Base-by-base conservation (phyloP, 2,329 filamentous ascomycete species). In the Bipolaris sorokiniana region DNA sequence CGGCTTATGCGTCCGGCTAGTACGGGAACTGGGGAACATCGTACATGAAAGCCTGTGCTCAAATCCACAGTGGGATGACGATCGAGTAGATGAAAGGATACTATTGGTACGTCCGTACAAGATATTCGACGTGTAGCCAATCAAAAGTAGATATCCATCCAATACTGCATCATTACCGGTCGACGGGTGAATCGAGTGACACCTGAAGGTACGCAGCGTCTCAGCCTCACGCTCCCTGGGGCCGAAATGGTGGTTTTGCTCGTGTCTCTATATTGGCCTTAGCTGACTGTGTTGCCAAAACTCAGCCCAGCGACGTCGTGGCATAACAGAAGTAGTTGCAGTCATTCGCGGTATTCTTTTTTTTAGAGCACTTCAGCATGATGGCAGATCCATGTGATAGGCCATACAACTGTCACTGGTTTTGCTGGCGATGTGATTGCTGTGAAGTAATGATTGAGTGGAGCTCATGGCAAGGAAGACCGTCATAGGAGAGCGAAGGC, bases 211-310 rank as follows among this genome's bases (percentile, higher is more conserved):
- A 40, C 7, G 31, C 18, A 57, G 67, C 69, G 67, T 66, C 63
- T 68, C 65, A 70, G 68, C 69, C 65, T 64, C 57, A 62, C 52
- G 62, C 56, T 65, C 38, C 48, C 59, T 52, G 44, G 62, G 47
- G 54, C 61, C 54, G 48, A 48, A n/a, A 56, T 26, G 52, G 50
- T 50, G 4, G 31, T 48, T 49, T 51, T 37, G 31, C 59, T 60
- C 51, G 61, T 47, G 60, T 57, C 46, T 53, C 46, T 31, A 2
- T 18, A 11, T 38, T 48, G 51, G 13, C 33, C 47, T 37, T 41
- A 34, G 15, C 31, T 22, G 46, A 37, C 37, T 36, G 37, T 11
- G 40, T 40, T 18, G 16, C 31, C 3, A 16, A 26, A 11, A 28
- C 11, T 2, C n/a, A 40, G 20, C 13, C 16, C 6, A 42, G 20